Evolutionary conservation across 1,284 basidiomycete genomes (phyloP).

Genomic region (Sparassis latifolia): DNA sequence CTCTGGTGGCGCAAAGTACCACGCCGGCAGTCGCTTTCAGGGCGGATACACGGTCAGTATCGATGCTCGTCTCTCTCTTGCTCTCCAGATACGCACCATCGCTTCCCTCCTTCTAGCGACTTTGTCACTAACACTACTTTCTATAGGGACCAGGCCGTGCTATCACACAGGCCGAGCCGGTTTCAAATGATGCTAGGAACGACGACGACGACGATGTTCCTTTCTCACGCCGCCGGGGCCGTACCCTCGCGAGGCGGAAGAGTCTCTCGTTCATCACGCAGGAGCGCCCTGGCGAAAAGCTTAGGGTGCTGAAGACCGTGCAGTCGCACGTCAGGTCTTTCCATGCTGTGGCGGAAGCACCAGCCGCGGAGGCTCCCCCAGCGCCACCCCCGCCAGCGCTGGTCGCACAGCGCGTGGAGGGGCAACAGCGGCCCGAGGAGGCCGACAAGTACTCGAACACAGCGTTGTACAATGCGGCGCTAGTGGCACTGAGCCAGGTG

Average conservation of each 20-base stretch:
- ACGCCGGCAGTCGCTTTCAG: conserved; percentile 63
- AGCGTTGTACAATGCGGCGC: conserved; percentile 60
- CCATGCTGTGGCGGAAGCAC: conserved; percentile 38
- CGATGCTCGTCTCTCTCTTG: not conserved
- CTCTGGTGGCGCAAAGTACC: conserved; percentile 61
- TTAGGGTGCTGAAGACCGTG: conserved; percentile 54
- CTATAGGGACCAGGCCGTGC: conserved; percentile 56
- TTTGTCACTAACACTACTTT: not conserved
- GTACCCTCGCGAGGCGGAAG: conserved; percentile 39
- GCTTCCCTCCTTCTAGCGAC: too few relatives aligned
- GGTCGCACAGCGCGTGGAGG: not conserved
- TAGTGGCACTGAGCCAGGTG: conserved; percentile 47
- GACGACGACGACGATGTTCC: conserved; percentile 54
- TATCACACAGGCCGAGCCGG: conserved; percentile 63
- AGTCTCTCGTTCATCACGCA: conserved; percentile 45
- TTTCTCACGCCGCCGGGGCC: conserved; percentile 22
- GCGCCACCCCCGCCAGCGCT: not conserved
- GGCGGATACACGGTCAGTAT: conserved; percentile 45
- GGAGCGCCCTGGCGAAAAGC: conserved; percentile 33
- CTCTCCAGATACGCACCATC: not conserved
- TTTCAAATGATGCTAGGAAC: conserved; percentile 34
- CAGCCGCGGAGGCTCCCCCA: conserved; percentile 2
- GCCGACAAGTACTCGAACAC: not conserved
- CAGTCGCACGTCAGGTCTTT: conserved; percentile 51
- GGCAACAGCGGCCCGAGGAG: conserved; percentile 1